Conservation (phyloP, 345 rosid genomes). For the Euphorbia lathyris region DNA sequence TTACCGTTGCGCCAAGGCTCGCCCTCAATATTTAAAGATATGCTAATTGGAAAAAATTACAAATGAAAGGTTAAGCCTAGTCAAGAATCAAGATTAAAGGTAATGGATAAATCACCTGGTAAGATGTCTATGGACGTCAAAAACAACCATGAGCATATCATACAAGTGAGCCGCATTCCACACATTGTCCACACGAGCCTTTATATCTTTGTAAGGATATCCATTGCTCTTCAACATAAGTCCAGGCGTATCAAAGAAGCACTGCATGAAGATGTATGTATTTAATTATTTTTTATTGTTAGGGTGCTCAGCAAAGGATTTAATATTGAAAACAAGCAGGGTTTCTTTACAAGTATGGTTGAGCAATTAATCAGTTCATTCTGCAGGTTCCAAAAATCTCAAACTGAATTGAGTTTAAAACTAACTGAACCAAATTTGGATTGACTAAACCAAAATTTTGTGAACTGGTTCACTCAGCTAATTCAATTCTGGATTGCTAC, state of each 20-base stretch:
- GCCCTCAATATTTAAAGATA: too few relatives aligned
- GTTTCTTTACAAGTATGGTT: not conserved
- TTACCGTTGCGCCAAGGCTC: too few relatives aligned
- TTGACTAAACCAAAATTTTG: not conserved
- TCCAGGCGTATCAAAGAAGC: slow-evolving; percentile 97
- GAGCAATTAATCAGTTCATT: not conserved
- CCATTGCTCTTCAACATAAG: slow-evolving; percentile 61
- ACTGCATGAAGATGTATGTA: slow-evolving; percentile 39
- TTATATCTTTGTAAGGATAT: slow-evolving; percentile 68
- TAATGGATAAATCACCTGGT: slow-evolving; percentile 47
- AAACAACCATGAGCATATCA: slow-evolving; percentile 82
- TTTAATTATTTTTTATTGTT: slow-evolving; percentile 3
- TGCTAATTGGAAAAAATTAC: too few relatives aligned
- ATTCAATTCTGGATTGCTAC: not conserved
- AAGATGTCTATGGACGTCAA: slow-evolving; percentile 90
- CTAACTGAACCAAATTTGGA: not conserved
- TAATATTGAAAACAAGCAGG: not conserved
- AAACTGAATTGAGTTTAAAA: not conserved
- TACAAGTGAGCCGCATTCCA: slow-evolving; percentile 76
- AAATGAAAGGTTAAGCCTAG: slow-evolving; percentile 2
- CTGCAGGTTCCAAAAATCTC: not conserved
- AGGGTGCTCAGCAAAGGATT: slow-evolving; percentile 10
- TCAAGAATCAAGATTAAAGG: slow-evolving; percentile 13
- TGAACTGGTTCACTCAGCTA: not conserved
- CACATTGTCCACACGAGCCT: slow-evolving; percentile 73